Conservation (phyloP, 192 early-diverging fungal species). For the Chytriomyces sp. region DNA sequence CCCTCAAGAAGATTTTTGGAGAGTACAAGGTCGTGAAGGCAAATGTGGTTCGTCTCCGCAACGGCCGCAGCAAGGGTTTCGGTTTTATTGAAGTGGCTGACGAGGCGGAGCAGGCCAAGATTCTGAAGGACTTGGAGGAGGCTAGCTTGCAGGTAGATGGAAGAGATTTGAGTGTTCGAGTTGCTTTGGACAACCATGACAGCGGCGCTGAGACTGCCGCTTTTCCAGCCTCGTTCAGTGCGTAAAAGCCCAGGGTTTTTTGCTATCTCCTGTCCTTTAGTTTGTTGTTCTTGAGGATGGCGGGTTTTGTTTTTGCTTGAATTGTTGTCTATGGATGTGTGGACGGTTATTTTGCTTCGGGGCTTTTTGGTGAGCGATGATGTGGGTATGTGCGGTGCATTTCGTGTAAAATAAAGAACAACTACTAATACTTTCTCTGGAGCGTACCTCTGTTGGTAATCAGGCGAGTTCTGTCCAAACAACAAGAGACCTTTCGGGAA, state of each 20-base stretch:
- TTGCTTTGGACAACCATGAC: slow-evolving; percentile 49
- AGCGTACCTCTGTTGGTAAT: too few relatives aligned
- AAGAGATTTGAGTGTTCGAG: slow-evolving; percentile 62
- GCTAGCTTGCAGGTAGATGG: slow-evolving; percentile 66
- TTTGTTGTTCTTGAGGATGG: slow-evolving; percentile 23
- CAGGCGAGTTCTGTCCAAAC: too few relatives aligned
- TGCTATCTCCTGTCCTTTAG: background rate
- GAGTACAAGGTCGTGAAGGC: slow-evolving; percentile 67
- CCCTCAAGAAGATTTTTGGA: slow-evolving; percentile 47
- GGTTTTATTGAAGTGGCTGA: slow-evolving; percentile 87
- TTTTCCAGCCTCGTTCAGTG: background rate
- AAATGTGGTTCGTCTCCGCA: slow-evolving; percentile 71
- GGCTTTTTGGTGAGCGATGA: too few relatives aligned
- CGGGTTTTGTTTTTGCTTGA: background rate
- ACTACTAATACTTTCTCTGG: too few relatives aligned
- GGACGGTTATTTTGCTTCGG: too few relatives aligned
- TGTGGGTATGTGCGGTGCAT: too few relatives aligned
- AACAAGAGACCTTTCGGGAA: too few relatives aligned
- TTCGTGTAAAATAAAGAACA: too few relatives aligned
- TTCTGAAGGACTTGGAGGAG: slow-evolving; percentile 57
- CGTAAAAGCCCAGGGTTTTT: background rate
- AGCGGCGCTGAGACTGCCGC: background rate
- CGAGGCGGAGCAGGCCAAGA: slow-evolving; percentile 77
- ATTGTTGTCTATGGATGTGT: background rate
- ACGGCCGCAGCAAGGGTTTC: slow-evolving; percentile 86